Percentiles rank a stretch among this genome's conserved stretches.
phyloP scores from a whole-genome alignment of 306 rosid species.

The Nissolia schottii region DNA sequence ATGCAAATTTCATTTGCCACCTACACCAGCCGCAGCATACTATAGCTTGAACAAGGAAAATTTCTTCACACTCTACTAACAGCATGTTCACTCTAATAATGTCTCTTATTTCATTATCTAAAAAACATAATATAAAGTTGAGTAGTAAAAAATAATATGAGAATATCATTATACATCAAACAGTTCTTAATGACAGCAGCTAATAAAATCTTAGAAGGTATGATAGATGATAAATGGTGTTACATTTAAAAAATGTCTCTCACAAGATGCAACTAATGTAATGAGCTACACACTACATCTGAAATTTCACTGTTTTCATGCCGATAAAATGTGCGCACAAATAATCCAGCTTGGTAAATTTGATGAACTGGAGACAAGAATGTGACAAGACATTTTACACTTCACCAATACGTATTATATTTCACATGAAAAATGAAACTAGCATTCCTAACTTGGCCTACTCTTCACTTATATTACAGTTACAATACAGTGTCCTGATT shows the following conservation, averaged over 20 bases:
- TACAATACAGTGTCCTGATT: constrained; percentile 50
- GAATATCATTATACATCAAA: neutral
- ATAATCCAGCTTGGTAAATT: constrained; percentile 1
- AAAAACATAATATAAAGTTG: neutral
- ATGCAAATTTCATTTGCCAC: too few relatives aligned
- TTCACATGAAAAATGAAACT: constrained; percentile 26
- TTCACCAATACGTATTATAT: neutral
- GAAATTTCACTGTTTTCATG: neutral
- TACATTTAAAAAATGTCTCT: neutral
- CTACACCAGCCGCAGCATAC: too few relatives aligned
- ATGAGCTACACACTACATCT: neutral
- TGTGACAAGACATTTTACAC: constrained; percentile 18
- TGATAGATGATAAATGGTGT: neutral
- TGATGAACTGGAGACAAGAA: neutral
- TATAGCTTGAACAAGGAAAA: neutral
- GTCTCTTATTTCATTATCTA: neutral
- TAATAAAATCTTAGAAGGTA: neutral
- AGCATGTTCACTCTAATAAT: too few relatives aligned
- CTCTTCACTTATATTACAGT: constrained; percentile 49
- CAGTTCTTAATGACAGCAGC: neutral
- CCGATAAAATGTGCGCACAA: neutral
- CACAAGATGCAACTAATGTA: neutral
- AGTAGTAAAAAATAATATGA: neutral
- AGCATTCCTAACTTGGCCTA: constrained; percentile 38
- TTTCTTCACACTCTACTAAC: neutral